Conservation (phyloP, 1,139 yeast genomes). For the Meyerozyma guilliermondii region DNA sequence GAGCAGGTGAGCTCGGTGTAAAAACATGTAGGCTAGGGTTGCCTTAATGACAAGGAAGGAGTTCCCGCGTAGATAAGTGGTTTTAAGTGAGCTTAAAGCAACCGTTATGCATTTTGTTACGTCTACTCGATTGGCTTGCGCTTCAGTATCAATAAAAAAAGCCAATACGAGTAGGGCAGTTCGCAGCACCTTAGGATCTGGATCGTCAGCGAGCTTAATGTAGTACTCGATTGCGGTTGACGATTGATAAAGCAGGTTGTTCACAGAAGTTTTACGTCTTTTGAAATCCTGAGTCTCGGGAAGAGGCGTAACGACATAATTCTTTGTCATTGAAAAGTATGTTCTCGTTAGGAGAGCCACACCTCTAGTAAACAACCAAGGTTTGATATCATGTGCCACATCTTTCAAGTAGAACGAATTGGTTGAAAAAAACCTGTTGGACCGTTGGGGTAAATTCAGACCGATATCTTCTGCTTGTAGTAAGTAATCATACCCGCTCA, state of each 20-base stretch:
- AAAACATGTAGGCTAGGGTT: neutral
- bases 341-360: neutral
- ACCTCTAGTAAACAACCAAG: neutral
- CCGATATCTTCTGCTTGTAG: neutral
- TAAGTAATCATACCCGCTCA: neutral
- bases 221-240: neutral
- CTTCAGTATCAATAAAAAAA: neutral
- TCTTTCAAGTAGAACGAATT: neutral
- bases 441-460: neutral
- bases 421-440: neutral
- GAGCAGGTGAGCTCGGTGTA: neutral
- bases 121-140: neutral
- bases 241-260: neutral
- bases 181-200: neutral
- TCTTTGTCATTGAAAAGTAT: neutral
- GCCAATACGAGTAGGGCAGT: neutral
- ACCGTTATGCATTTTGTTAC: neutral
- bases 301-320: neutral
- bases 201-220: neutral
- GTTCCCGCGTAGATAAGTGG: neutral
- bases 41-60: neutral
- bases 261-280: neutral
- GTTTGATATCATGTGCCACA: neutral
- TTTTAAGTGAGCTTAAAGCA: neutral
- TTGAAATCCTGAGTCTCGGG: neutral